Evolutionary conservation across 2,329 filamentous ascomycete species (phyloP), one percentile per base, ranked within the genome.

Genomic region (Coniochaeta sp.): DNA sequence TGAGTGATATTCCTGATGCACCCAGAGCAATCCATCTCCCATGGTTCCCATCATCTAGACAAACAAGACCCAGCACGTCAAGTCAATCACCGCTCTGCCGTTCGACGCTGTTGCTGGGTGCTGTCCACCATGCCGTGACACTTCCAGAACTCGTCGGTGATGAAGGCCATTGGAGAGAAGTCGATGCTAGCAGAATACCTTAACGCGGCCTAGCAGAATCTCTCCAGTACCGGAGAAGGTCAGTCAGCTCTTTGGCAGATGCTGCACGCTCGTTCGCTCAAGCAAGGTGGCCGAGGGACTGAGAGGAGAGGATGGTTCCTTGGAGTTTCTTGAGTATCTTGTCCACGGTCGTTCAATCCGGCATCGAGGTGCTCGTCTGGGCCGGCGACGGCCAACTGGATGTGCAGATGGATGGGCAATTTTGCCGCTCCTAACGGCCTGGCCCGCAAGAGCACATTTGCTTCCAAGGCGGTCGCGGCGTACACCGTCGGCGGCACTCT

Each of bases 401-500:
- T 84, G 58, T 85, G 81, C 65, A 85, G 85, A 69, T 84, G 81
- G 78, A 71, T 79, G 32, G 82, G 82, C n/a, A 77, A 74, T 34
- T 72, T 79, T 6, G 73, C 69, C 12, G 77, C 76, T 1, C 77
- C 79, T 1, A 73, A 84, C 36, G 72, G 73, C 0, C 71, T 85
- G 66, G 61, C 70, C 1, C 74, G 72, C 2, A 68, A 73, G 8
- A 61, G 71, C 0, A 68, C 73, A 2, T 85, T 84, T 64, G 66
- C 67, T 4, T 65, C 67, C 24, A 71, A 70, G 19, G 61, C 67
- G 24, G 64, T 79, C 14, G 60, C 67, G 62, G 65, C 72, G 0
- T 85, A 84, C 64, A 82, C 73, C 0, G 77, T 84, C 2, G 69
- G 74, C 47, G 82, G 82, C 1, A 72, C 68, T 22, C 68, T 75